Base-by-base conservation (phyloP, 2,329 filamentous ascomycete genomes). In the Xylaria sp. region DNA sequence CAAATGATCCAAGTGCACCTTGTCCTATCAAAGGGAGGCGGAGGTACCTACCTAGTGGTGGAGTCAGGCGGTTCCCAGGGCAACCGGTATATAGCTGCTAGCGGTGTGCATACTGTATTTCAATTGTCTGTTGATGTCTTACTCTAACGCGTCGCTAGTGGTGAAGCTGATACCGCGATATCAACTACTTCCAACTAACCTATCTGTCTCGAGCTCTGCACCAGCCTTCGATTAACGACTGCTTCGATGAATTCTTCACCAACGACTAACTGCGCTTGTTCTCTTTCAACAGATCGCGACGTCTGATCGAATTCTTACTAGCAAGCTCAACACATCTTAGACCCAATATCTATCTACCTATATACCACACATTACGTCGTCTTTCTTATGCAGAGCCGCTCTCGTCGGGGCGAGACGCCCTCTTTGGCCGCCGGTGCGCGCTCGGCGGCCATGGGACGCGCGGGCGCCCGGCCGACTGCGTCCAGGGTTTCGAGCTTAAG, bases 351-450 rank as follows among this genome's bases (percentile, higher is more conserved):
- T 31, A 43, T 36, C 20, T 39, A 46, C 48, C 31, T 43, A 55
- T 23, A 43, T 55, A 55, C 39, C 43, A 39, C 52, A 8, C 59
- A 4, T 36, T 54, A 28, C 48, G 10, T 54, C 9, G 39, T 15
- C 33, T 48, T 51, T 39, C 68, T 63, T 57, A 79, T 79, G 78
- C 75, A 78, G 61, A 71, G 76, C 70, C 77, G 78, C 75, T 75
- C 77, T 72, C 62, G 71, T 62, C 74, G 74, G 75, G 73, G 74
- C 73, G 75, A 77, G 68, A 76, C 75, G 75, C 76, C 78, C 67
- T 76, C 76, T 3, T 64, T 66, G 39, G 73, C 74, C 59, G 59
- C 75, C 63, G 74, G 58, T 57, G 67, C 71, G 20, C 75, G 77
- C 20, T 58, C 70, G 33, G 72, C 68, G 62, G 67, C 74, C 49